Conservation (phyloP, 1,284 basidiomycete species). For the Moesziomyces parantarcticus region DNA sequence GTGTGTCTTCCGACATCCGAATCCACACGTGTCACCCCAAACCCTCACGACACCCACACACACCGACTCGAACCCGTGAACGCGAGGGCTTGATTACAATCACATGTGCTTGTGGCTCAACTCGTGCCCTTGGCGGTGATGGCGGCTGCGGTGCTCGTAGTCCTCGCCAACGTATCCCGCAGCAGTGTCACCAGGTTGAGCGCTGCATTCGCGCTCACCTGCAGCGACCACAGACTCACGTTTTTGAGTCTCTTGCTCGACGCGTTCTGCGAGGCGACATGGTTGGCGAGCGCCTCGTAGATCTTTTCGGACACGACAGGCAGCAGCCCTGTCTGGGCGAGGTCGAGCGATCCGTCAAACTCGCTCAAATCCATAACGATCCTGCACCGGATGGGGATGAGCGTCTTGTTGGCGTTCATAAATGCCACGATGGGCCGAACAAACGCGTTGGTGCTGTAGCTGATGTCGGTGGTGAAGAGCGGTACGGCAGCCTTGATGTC, state of each 20-base stretch:
- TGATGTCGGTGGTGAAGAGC: slow-evolving; percentile 71
- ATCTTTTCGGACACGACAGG: slow-evolving; percentile 65
- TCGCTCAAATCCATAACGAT: slow-evolving; percentile 66
- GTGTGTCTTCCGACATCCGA: slow-evolving; percentile 21
- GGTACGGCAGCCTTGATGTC: slow-evolving; percentile 97
- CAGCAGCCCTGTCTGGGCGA: slow-evolving; percentile 64
- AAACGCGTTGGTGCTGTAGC: slow-evolving; percentile 92
- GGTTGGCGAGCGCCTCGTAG: slow-evolving; percentile 65
- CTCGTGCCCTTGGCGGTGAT: slow-evolving; percentile 2
- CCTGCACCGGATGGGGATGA: slow-evolving; percentile 63
- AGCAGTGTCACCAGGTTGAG: slow-evolving; percentile 43
- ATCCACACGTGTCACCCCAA: background rate
- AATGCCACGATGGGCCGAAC: slow-evolving; percentile 97
- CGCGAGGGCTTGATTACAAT: background rate
- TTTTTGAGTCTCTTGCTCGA: slow-evolving; percentile 57
- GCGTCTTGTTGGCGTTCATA: slow-evolving; percentile 72
- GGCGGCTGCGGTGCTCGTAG: slow-evolving; percentile 13
- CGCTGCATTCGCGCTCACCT: slow-evolving; percentile 47
- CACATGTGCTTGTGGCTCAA: background rate
- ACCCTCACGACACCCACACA: background rate
- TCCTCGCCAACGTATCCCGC: slow-evolving; percentile 42
- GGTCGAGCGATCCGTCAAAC: slow-evolving; percentile 66
- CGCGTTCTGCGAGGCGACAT: slow-evolving; percentile 63
- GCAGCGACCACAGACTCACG: slow-evolving; percentile 62
- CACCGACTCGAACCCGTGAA: background rate